Evolutionary conservation across 2,329 filamentous ascomycete species (phyloP).

Genomic region (Alternaria sp.): DNA sequence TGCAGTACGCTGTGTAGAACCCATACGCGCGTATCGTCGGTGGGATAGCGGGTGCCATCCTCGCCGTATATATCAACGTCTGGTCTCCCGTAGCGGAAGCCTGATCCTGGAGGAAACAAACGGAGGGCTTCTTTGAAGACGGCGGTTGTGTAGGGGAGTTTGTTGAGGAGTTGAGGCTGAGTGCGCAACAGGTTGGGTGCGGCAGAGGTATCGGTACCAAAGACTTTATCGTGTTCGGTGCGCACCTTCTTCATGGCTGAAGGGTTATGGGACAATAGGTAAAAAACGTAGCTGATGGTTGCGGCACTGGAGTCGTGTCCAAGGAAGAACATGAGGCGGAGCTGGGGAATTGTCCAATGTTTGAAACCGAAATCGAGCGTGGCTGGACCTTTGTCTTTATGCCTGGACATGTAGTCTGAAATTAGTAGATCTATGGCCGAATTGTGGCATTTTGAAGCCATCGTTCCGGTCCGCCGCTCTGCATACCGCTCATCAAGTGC

Average conservation of each 20-base stretch:
- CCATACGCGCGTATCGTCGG: slow-evolving; percentile 27
- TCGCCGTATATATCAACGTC: slow-evolving; percentile 26
- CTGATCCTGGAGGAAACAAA: slow-evolving; percentile 47
- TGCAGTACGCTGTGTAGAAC: slow-evolving; percentile 29
- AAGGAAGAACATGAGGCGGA: slow-evolving; percentile 37
- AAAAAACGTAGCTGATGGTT: slow-evolving; percentile 44
- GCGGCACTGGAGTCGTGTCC: slow-evolving; percentile 49
- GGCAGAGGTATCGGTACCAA: slow-evolving; percentile 32
- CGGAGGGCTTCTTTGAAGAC: slow-evolving; percentile 50
- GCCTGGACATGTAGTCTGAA: slow-evolving; percentile 21
- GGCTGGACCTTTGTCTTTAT: slow-evolving; percentile 6
- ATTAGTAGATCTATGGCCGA: slow-evolving; percentile 27
- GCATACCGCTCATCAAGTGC: slow-evolving; percentile 27
- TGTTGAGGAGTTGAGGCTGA: slow-evolving; percentile 41
- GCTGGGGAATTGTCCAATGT: slow-evolving; percentile 11
- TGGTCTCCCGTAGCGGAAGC: slow-evolving; percentile 28
- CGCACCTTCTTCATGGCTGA: slow-evolving; percentile 31
- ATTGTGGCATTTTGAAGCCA: neutral
- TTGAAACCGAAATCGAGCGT: slow-evolving; percentile 37
- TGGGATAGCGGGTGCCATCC: slow-evolving; percentile 36
- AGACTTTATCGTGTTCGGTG: slow-evolving; percentile 43
- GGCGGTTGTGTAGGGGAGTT: slow-evolving; percentile 42
- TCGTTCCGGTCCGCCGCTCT: slow-evolving; percentile 13
- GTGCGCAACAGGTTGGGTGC: slow-evolving; percentile 25
- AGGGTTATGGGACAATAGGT: slow-evolving; percentile 42